A percentile compares a stretch with the other conserved stretches of the same genome.
phyloP scores from a whole-genome alignment of 352 stramenopile genomes.

The Phytopythium cucurbitacearum region DNA sequence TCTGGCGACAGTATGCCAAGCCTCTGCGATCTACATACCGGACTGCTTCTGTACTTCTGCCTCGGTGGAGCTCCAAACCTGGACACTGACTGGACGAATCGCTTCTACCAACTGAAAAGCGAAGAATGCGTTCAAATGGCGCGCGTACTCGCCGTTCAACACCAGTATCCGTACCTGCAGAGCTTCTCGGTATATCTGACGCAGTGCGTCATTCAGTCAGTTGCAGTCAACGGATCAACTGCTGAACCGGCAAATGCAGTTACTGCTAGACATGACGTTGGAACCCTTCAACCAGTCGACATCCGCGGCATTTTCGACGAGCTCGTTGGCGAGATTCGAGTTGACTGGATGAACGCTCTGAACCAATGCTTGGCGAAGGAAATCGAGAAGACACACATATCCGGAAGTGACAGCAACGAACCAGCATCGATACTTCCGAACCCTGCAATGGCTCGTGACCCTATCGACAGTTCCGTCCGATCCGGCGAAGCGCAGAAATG shows the following conservation, averaged over 20 bases:
- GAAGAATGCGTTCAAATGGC: conserved; percentile 43
- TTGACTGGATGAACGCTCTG: conserved; percentile 23
- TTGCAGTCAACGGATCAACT: conserved; percentile 25
- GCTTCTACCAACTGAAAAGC: conserved; percentile 25
- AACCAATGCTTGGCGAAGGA: conserved; percentile 14
- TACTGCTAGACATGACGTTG: conserved; percentile 4
- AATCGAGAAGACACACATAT: conserved; percentile 1
- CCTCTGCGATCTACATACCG: conserved; percentile 36
- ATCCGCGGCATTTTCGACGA: conserved; percentile 20
- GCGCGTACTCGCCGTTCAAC: conserved; percentile 32
- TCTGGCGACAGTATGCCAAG: conserved; percentile 18
- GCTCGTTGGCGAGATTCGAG: conserved; percentile 23
- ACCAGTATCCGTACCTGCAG: conserved; percentile 27
- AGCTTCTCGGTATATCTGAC: conserved; percentile 35
- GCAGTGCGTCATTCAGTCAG: conserved; percentile 51
- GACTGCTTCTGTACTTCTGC: conserved; percentile 54
- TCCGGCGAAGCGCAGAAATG: background rate
- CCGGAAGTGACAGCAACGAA: conserved; percentile 3
- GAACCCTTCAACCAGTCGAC: conserved; percentile 6
- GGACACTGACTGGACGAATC: conserved; percentile 32
- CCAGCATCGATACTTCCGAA: background rate
- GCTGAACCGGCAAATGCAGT: background rate
- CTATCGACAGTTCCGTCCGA: background rate
- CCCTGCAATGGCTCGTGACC: background rate
- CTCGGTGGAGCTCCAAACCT: conserved; percentile 50